Percentiles rank a stretch among this genome's conserved stretches.
Conservation (phyloP, 768 basidiomycete genomes). For the Tulasnella sp. region DNA sequence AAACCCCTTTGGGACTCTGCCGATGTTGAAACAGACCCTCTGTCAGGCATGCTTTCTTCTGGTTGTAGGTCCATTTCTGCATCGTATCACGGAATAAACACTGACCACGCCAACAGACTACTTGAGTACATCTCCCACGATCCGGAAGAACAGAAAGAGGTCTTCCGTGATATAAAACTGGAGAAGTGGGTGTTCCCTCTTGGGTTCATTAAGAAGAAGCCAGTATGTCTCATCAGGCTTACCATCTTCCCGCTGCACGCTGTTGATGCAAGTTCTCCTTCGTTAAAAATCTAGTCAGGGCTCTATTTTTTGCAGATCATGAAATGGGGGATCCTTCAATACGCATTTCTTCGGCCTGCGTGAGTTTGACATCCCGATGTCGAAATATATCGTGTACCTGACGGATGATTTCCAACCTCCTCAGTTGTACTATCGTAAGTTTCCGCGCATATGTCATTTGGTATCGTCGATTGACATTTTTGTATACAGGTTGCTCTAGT, state of each 20-base stretch:
- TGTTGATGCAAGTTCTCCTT: too few relatives aligned
- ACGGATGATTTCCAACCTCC: not conserved
- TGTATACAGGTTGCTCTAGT: slow-evolving; percentile 33
- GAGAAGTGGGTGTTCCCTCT: slow-evolving; percentile 63
- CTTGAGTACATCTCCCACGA: slow-evolving; percentile 57
- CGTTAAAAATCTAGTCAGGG: slow-evolving; percentile 36
- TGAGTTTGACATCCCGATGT: slow-evolving; percentile 24
- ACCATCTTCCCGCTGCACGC: not conserved
- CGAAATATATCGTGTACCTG: not conserved
- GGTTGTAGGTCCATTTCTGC: slow-evolving; percentile 29
- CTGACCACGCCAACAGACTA: slow-evolving; percentile 26
- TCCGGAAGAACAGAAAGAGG: slow-evolving; percentile 45
- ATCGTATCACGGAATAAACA: not conserved
- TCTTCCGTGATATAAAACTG: slow-evolving; percentile 35
- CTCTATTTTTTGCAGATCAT: slow-evolving; percentile 59
- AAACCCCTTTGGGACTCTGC: not conserved
- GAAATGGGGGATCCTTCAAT: slow-evolving; percentile 70
- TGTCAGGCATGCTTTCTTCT: slow-evolving; percentile 54
- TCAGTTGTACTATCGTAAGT: slow-evolving; percentile 17
- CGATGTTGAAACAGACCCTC: too few relatives aligned
- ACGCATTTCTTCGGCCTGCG: slow-evolving; percentile 53
- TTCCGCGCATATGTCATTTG: not conserved
- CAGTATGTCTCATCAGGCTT: slow-evolving; percentile 32
- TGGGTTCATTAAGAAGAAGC: slow-evolving; percentile 50
- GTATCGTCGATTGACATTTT: not conserved